phyloP scores from a whole-genome alignment of 441 rosid genomes.

The Pelargonium fulgidum region DNA sequence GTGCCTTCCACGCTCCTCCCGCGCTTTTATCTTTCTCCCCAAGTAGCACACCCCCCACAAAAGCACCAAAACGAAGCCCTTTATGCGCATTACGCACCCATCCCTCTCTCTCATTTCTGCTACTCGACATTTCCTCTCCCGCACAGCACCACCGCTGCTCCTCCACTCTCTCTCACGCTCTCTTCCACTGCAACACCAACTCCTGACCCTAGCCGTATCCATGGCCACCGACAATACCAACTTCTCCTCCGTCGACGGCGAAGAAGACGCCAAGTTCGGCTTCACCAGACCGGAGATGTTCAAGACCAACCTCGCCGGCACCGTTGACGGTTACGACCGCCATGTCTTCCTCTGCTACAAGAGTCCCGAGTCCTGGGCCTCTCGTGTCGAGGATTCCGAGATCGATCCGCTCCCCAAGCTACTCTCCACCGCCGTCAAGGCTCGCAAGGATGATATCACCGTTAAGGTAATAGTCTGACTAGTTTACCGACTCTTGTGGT shows the following conservation, averaged over 20 bases:
- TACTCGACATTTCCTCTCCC: slow-evolving; percentile 8
- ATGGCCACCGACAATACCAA: slow-evolving; percentile 32
- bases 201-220: slow-evolving; percentile 14
- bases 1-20: slow-evolving; percentile 22
- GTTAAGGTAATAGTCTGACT: slow-evolving; percentile 36
- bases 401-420: slow-evolving; percentile 56
- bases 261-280: slow-evolving; percentile 50
- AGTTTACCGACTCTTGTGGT: no score
- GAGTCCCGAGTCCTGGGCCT: slow-evolving; percentile 51
- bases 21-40: neutral
- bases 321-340: slow-evolving; percentile 63
- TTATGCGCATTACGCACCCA: slow-evolving; percentile 17
- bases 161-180: no score
- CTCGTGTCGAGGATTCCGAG: slow-evolving; percentile 54
- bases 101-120: slow-evolving; percentile 8
- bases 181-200: no score
- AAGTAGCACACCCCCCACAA: slow-evolving; percentile 14
- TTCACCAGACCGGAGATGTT: slow-evolving; percentile 76
- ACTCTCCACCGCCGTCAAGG: slow-evolving; percentile 49
- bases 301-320: slow-evolving; percentile 45
- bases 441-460: slow-evolving; percentile 53
- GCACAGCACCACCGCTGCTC: neutral
- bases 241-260: slow-evolving; percentile 15
- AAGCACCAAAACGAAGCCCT: no score
- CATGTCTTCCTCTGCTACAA: slow-evolving; percentile 71